Evolutionary conservation across 371 early-diverging fungal genomes (phyloP).

Genomic region (Apophysomyces trapeziformis): DNA sequence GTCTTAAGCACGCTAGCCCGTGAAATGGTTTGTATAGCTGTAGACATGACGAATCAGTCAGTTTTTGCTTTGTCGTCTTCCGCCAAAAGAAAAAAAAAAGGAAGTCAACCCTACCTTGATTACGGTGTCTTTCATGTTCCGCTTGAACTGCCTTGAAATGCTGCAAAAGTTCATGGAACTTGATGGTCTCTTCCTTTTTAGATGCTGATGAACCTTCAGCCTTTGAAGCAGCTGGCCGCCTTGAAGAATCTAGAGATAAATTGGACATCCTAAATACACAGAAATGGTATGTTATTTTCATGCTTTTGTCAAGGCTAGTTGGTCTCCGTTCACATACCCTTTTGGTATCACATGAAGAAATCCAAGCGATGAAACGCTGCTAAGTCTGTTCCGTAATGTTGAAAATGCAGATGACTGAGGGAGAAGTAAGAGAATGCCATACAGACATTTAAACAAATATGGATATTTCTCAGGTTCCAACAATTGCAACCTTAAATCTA

Average conservation of each 20-base stretch:
- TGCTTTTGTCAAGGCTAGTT: background rate
- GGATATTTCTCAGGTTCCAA: slow-evolving; percentile 88
- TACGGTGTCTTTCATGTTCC: slow-evolving; percentile 60
- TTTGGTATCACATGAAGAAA: slow-evolving; percentile 64
- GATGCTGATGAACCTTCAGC: background rate
- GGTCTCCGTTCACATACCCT: slow-evolving; percentile 29
- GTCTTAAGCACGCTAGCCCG: slow-evolving; percentile 11
- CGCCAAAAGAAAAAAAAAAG: too few relatives aligned
- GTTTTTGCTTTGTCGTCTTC: background rate
- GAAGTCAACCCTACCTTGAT: slow-evolving; percentile 30
- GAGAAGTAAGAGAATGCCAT: slow-evolving; percentile 90
- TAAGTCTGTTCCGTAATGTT: slow-evolving; percentile 85
- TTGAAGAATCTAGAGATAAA: slow-evolving; percentile 10
- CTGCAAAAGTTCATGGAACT: slow-evolving; percentile 58
- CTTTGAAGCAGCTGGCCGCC: slow-evolving; percentile 6
- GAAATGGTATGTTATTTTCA: background rate
- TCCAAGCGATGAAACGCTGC: slow-evolving; percentile 71
- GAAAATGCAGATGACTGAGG: slow-evolving; percentile 94
- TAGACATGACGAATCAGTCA: background rate
- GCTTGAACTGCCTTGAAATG: slow-evolving; percentile 66
- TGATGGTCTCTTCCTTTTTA: slow-evolving; percentile 33
- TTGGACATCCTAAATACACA: background rate
- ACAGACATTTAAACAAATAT: slow-evolving; percentile 83
- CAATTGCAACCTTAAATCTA: slow-evolving; percentile 84
- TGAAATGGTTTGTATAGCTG: slow-evolving; percentile 27